Percentiles rank a stretch among this genome's conserved stretches.
phyloP scores from a whole-genome alignment of 2,329 filamentous ascomycete species.

The Aquanectria penicillioides region DNA sequence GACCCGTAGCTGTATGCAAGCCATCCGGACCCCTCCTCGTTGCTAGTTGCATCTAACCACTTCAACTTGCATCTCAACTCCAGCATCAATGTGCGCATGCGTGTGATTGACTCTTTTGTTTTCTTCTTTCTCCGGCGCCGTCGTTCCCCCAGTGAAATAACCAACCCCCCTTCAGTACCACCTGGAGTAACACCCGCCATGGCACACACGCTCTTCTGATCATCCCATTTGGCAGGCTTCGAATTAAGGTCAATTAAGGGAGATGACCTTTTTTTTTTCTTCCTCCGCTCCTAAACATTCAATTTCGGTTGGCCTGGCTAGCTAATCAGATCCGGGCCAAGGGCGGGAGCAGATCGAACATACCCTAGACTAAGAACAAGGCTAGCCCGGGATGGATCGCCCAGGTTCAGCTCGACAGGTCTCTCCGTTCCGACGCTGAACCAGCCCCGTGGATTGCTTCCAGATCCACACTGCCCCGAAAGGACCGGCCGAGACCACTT shows the following conservation, averaged over 20 bases:
- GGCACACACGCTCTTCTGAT: not conserved
- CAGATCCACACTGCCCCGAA: constrained; percentile 14
- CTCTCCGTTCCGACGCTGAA: constrained; percentile 7
- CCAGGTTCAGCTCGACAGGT: constrained; percentile 30
- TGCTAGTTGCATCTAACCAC: too few relatives aligned
- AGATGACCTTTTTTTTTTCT: not conserved
- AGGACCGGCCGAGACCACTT: constrained; percentile 19
- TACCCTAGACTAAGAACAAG: not conserved
- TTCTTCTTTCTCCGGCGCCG: constrained; percentile 1
- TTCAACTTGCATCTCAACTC: too few relatives aligned
- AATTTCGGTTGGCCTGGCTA: not conserved
- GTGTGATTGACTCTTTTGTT: not conserved
- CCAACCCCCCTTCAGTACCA: not conserved
- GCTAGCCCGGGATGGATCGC: constrained; percentile 11
- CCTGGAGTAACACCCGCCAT: not conserved
- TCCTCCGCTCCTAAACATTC: too few relatives aligned
- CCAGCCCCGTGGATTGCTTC: constrained; percentile 12
- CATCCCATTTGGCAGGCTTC: not conserved
- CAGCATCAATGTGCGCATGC: not conserved
- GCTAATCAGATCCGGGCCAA: not conserved
- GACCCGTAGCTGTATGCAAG: not conserved
- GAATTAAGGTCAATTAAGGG: not conserved
- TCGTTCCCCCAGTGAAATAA: constrained; percentile 6
- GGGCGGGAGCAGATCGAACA: not conserved
- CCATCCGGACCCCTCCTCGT: not conserved